Evolutionary conservation across 2,329 filamentous ascomycete genomes (phyloP).

Genomic region (Cercospora sp.): DNA sequence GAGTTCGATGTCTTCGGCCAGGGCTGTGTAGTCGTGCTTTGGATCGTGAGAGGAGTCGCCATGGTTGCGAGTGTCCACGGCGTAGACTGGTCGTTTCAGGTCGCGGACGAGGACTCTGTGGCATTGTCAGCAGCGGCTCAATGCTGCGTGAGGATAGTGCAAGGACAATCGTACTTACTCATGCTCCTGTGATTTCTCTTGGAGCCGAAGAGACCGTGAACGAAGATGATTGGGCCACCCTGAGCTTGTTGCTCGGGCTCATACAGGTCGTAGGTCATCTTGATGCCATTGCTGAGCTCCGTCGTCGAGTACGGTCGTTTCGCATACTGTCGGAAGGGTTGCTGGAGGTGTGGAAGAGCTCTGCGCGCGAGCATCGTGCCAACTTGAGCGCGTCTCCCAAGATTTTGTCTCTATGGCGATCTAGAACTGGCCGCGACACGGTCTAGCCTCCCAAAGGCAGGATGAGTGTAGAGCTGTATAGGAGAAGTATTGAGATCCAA

Average conservation of each 20-base stretch:
- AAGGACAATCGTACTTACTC: constrained; percentile 71
- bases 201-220: constrained; percentile 91
- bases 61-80: constrained; percentile 88
- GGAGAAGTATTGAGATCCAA: neutral
- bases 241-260: constrained; percentile 48
- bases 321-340: constrained; percentile 23
- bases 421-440: too few species aligned
- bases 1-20: constrained; percentile 78
- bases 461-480: neutral
- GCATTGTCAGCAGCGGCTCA: neutral
- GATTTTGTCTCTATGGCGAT: too few species aligned
- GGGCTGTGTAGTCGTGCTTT: constrained; percentile 74
- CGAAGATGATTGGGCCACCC: constrained; percentile 72
- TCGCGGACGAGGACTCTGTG: constrained; percentile 77
- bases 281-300: constrained; percentile 39
- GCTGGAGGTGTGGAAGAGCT: constrained; percentile 26
- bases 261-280: constrained; percentile 67
- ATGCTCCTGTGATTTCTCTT: constrained; percentile 94
- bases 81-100: constrained; percentile 76
- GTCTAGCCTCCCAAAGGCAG: neutral
- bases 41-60: constrained; percentile 79
- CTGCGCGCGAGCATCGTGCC: constrained; percentile 28
- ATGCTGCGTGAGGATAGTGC: too few species aligned
- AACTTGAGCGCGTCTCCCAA: neutral
- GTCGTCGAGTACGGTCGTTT: constrained; percentile 32